Percentiles rank a stretch among this genome's conserved stretches.
phyloP scores from a whole-genome alignment of 805 yeast species.

The Yarrowia sp. region DNA sequence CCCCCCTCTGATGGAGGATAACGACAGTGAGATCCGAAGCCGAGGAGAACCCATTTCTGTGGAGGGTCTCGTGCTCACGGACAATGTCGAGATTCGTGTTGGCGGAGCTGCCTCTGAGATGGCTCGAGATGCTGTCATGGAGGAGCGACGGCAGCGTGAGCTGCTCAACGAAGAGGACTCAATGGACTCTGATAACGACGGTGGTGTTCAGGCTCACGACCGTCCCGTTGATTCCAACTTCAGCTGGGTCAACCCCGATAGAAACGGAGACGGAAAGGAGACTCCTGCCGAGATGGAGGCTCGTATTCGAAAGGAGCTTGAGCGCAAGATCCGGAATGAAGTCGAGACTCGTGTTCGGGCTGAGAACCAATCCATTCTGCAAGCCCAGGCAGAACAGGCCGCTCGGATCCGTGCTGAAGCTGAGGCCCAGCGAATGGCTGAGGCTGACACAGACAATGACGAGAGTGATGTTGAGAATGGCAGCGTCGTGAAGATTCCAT shows the following conservation, averaged over 20 bases:
- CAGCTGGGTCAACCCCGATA: neutral
- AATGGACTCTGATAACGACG: neutral
- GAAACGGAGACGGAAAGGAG: neutral
- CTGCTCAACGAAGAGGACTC: neutral
- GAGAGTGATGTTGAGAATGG: slow-evolving; percentile 1
- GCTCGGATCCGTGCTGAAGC: slow-evolving; percentile 18
- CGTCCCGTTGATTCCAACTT: neutral
- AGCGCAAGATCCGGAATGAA: neutral
- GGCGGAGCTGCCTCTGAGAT: slow-evolving; percentile 11
- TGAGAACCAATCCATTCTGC: slow-evolving; percentile 11
- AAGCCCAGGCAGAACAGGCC: slow-evolving; percentile 15
- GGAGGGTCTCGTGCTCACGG: neutral
- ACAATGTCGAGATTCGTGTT: neutral
- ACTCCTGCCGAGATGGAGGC: slow-evolving; percentile 9
- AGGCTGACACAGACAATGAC: slow-evolving; percentile 12
- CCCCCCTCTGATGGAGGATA: slow-evolving; percentile 9
- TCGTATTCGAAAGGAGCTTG: slow-evolving; percentile 1
- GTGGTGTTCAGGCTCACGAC: neutral
- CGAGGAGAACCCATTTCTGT: slow-evolving; percentile 14
- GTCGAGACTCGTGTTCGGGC: slow-evolving; percentile 1
- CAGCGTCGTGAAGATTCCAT: neutral
- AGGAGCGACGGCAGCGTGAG: slow-evolving; percentile 1
- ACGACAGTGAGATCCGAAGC: slow-evolving; percentile 10
- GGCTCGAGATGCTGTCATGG: slow-evolving; percentile 2
- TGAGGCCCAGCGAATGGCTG: slow-evolving; percentile 8